Evolutionary conservation across 1,284 basidiomycete species (phyloP), one percentile per base, ranked within the genome.

Genomic region (Cystobasidium pallidum): DNA sequence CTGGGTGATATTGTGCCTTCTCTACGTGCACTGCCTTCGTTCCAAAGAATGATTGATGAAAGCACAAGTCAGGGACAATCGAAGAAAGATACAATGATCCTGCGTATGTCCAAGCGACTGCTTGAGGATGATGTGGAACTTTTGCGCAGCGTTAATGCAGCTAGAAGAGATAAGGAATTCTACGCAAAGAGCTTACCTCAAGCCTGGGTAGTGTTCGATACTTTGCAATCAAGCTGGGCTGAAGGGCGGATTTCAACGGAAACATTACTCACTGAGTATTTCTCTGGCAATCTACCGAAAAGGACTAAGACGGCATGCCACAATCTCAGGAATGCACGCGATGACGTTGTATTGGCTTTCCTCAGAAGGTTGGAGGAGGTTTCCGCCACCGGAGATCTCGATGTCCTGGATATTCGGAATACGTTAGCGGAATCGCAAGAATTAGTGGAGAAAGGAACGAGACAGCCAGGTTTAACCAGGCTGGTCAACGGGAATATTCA

Each of bases 401-500:
- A 21, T 36, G n/a, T 41, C 7, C 26, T 41, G 10, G 21, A 30
- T 66, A 32, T 66, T 7, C 4, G 26, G n/a, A 28, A 65, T 32
- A 51, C 49, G 21, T 15, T 66, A 15, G 32, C 7, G 11, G 32
- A 64, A 59, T 52, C 64, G 26, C 51, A 64, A 71, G 21, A 64
- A n/a, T 32, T 71, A 10, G 49, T 52, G n/a, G 34, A 63, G 43
- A 64, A 10, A 8, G 68, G 68, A 21, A 41, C 45, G 24, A 26
- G 61, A 28, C 68, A 71, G 39, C 7, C 30, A 4, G 68, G 68
- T 17, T 30, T 59, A 21, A 63, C 59, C 2, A 63, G 57, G 21
- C 52, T 71, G 15, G 68, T 71, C 6, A 71, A 71, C 45, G 68
- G 68, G 28, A 71, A 71, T 47, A 59, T 63, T 8, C 54, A 62